Conservation (phyloP, 1,139 yeast species). For the Arxiozyma slooffiae region DNA sequence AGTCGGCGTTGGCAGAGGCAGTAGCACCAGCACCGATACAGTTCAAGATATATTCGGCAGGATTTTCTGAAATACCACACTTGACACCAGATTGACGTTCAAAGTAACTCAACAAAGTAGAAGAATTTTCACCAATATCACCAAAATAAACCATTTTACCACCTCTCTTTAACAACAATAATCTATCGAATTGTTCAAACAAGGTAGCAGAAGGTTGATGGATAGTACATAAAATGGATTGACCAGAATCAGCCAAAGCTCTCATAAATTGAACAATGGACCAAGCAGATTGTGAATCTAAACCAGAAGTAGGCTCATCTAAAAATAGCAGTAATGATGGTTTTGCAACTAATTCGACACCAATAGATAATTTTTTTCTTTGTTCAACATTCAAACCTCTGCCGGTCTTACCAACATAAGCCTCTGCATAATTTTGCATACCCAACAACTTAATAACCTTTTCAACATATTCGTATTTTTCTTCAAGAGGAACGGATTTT, state of each 20-base stretch:
- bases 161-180: slow-evolving; percentile 42
- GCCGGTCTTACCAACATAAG: slow-evolving; percentile 48
- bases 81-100: slow-evolving; percentile 44
- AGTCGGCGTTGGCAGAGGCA: slow-evolving; percentile 38
- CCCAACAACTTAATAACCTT: slow-evolving; percentile 46
- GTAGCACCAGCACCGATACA: slow-evolving; percentile 65
- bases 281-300: slow-evolving; percentile 53
- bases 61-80: slow-evolving; percentile 45
- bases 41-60: slow-evolving; percentile 58
- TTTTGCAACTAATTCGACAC: slow-evolving; percentile 50
- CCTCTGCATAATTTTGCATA: slow-evolving; percentile 55
- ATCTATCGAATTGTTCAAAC: slow-evolving; percentile 44
- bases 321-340: slow-evolving; percentile 44
- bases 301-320: slow-evolving; percentile 53
- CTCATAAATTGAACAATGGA: slow-evolving; percentile 44
- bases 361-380: slow-evolving; percentile 57
- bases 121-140: slow-evolving; percentile 49
- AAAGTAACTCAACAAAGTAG: slow-evolving; percentile 43
- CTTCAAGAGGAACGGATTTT: slow-evolving; percentile 37
- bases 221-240: slow-evolving; percentile 47
- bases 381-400: slow-evolving; percentile 59
- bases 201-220: slow-evolving; percentile 54
- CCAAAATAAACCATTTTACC: slow-evolving; percentile 63
- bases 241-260: slow-evolving; percentile 45
- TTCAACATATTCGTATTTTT: slow-evolving; percentile 51